phyloP scores from a whole-genome alignment of 352 stramenopile genomes.

The Pythium sukuiense region DNA sequence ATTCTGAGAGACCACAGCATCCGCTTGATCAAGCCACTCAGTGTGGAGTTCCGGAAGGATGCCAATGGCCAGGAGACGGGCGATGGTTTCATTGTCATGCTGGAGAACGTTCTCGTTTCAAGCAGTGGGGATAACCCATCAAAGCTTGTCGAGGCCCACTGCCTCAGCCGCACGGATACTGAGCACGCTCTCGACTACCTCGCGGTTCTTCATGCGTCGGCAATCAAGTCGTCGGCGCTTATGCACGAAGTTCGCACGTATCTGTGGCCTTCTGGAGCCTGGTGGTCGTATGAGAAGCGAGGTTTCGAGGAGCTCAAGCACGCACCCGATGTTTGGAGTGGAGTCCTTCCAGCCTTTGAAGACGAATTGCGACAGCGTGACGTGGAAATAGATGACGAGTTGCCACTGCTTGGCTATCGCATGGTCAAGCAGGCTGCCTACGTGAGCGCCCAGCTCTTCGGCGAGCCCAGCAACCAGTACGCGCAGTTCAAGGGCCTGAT shows the following conservation, averaged over 20 bases:
- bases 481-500: slow-evolving; percentile 43
- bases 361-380: slow-evolving; percentile 14
- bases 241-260: slow-evolving; percentile 29
- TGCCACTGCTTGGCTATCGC: slow-evolving; percentile 38
- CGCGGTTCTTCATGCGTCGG: slow-evolving; percentile 44
- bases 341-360: slow-evolving; percentile 37
- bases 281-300: slow-evolving; percentile 67
- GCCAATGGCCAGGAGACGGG: slow-evolving; percentile 23
- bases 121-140: not conserved
- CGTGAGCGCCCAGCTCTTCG: slow-evolving; percentile 45
- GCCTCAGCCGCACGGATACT: slow-evolving; percentile 37
- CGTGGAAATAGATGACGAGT: slow-evolving; percentile 9
- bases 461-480: slow-evolving; percentile 20
- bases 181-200: slow-evolving; percentile 49
- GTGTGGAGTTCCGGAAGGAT: slow-evolving; percentile 43
- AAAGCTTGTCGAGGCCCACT: slow-evolving; percentile 38
- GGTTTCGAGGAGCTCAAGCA: slow-evolving; percentile 42
- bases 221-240: slow-evolving; percentile 28
- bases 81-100: slow-evolving; percentile 54
- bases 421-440: slow-evolving; percentile 51
- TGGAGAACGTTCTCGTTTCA: slow-evolving; percentile 40
- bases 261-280: slow-evolving; percentile 47
- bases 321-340: slow-evolving; percentile 40
- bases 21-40: slow-evolving; percentile 43
- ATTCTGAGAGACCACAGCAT: slow-evolving; percentile 34